These are phyloP conservation scores for Cicer chorassanicum DNA, from an alignment of 306 rosid genomes.

Conservation along the genomic window DNA sequence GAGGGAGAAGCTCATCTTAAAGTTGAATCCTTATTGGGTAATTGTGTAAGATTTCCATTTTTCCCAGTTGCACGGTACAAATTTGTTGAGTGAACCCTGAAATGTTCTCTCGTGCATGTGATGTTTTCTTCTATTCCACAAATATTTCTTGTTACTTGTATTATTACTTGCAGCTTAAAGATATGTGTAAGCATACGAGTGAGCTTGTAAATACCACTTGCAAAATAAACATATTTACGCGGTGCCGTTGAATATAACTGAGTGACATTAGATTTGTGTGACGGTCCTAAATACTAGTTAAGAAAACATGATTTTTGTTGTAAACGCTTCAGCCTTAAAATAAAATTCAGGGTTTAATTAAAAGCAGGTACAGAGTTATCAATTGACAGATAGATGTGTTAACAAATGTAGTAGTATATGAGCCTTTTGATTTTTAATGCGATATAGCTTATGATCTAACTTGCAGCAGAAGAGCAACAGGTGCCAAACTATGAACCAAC, in stretches of 20 bases:
- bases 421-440: neutral
- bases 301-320: neutral
- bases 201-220: neutral
- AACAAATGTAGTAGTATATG: neutral
- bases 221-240: neutral
- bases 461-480: slow-evolving; percentile 3
- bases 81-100: slow-evolving; percentile 1
- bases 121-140: neutral
- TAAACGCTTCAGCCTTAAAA: neutral
- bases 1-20: neutral
- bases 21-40: neutral
- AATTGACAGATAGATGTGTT: neutral
- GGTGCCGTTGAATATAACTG: neutral
- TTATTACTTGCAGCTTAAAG: neutral
- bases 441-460: slow-evolving; percentile 8
- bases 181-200: neutral
- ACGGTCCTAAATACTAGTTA: neutral
- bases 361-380: neutral
- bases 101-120: slow-evolving; percentile 19
- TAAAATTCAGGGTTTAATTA: neutral
- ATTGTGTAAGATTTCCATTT: neutral
- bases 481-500: slow-evolving; percentile 21
- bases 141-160: neutral
- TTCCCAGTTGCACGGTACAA: slow-evolving; percentile 25
- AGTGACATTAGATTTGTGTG: neutral